Evolutionary conservation across 306 rosid species (phyloP).

Genomic region (Fragaria vesca): DNA sequence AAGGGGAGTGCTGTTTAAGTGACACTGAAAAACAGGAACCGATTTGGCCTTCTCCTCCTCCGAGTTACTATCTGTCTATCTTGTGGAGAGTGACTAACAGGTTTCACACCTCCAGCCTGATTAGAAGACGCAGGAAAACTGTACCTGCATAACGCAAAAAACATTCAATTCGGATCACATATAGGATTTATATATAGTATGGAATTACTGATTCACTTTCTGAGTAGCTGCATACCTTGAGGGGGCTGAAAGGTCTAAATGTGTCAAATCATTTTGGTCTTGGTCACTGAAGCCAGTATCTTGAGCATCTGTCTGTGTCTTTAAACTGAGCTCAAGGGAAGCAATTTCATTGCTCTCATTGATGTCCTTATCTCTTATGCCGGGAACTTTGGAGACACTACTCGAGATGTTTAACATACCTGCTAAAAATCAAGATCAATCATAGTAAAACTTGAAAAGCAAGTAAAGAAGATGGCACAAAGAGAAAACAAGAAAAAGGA

Average conservation of each 20-base stretch:
- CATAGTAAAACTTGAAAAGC: too few species aligned
- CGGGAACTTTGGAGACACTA: slow-evolving; percentile 5
- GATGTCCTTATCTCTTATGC: slow-evolving; percentile 5
- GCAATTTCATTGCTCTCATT: slow-evolving; percentile 34
- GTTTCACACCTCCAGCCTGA: too few species aligned
- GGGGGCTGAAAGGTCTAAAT: slow-evolving; percentile 57
- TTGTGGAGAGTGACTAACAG: slow-evolving; percentile 47
- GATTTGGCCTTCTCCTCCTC: slow-evolving; percentile 40
- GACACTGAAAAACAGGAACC: slow-evolving; percentile 33
- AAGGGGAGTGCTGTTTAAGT: slow-evolving; percentile 41
- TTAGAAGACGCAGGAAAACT: too few species aligned
- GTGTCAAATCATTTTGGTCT: slow-evolving; percentile 52
- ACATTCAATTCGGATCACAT: too few species aligned
- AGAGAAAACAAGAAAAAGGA: too few species aligned
- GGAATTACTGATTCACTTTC: too few species aligned
- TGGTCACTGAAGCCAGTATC: slow-evolving; percentile 39
- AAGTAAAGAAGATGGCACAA: too few species aligned
- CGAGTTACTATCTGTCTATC: slow-evolving; percentile 32
- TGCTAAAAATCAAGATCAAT: too few species aligned
- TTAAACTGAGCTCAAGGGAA: slow-evolving; percentile 53
- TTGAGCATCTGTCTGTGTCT: slow-evolving; percentile 41
- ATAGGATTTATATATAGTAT: too few species aligned
- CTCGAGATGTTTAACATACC: slow-evolving; percentile 33
- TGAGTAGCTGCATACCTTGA: too few species aligned
- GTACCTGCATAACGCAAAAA: too few species aligned